Evolutionary conservation across 352 stramenopile genomes (phyloP).

Genomic region (Lagenidium sp.): DNA sequence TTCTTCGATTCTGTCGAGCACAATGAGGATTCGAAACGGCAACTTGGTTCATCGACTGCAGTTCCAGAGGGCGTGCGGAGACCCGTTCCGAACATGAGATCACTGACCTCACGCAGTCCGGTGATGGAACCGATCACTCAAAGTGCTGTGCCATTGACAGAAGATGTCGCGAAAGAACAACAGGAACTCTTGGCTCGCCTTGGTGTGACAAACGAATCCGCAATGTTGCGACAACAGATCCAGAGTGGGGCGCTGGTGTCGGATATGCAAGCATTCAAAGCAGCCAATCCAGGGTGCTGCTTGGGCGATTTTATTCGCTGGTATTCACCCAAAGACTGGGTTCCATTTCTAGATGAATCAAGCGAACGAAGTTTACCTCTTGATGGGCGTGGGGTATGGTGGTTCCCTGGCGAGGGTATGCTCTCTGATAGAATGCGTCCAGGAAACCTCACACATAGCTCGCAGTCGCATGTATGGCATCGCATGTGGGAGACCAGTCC

Average conservation of each 20-base stretch:
- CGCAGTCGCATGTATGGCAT: constrained; percentile 44
- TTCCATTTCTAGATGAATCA: constrained; percentile 9
- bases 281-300: constrained; percentile 53
- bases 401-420: constrained; percentile 60
- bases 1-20: constrained; percentile 78
- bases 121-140: constrained; percentile 67
- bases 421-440: constrained; percentile 69
- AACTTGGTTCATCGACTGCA: constrained; percentile 1
- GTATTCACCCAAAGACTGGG: constrained; percentile 82
- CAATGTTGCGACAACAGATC: constrained; percentile 63
- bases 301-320: constrained; percentile 77
- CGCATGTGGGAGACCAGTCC: constrained; percentile 61
- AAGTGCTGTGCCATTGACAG: constrained; percentile 54
- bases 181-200: constrained; percentile 66
- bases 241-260: constrained; percentile 64
- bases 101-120: constrained; percentile 29
- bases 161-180: constrained; percentile 71
- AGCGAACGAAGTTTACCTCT: constrained; percentile 16
- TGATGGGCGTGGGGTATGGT: constrained; percentile 46
- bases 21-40: constrained; percentile 14
- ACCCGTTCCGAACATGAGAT: constrained; percentile 23
- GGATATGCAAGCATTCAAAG: constrained; percentile 85
- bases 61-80: constrained; percentile 22
- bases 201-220: constrained; percentile 49
- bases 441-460: constrained; percentile 7